Conservation (phyloP, 2,329 filamentous ascomycete genomes). For the Xylaria polymorpha region DNA sequence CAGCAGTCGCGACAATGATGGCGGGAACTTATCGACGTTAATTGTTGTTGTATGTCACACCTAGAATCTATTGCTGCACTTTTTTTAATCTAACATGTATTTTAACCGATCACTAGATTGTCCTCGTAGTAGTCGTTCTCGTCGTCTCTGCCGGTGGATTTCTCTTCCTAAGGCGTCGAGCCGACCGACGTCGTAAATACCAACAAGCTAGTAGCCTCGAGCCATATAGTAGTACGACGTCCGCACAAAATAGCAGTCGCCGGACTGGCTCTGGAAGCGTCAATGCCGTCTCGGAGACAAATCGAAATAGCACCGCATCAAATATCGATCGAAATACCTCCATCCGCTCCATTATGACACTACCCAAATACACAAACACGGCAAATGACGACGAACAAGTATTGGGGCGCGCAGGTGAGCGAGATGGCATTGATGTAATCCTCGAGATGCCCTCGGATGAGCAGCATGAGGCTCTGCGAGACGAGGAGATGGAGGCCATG, state of each 20-base stretch:
- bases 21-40: slow-evolving; percentile 14
- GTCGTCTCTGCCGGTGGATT: slow-evolving; percentile 35
- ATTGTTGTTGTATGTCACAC: slow-evolving; percentile 35
- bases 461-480: slow-evolving; percentile 80
- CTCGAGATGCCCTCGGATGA: slow-evolving; percentile 85
- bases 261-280: slow-evolving; percentile 25
- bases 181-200: slow-evolving; percentile 23
- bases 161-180: slow-evolving; percentile 36
- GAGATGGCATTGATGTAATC: slow-evolving; percentile 90
- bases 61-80: neutral
- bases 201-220: slow-evolving; percentile 29
- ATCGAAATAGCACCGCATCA: slow-evolving; percentile 47
- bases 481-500: slow-evolving; percentile 91
- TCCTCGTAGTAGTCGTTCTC: slow-evolving; percentile 40
- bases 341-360: slow-evolving; percentile 91
- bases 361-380: slow-evolving; percentile 83
- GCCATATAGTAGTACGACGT: slow-evolving; percentile 30
- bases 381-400: slow-evolving; percentile 82
- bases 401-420: slow-evolving; percentile 88
- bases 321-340: slow-evolving; percentile 83
- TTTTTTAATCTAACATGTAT: slow-evolving; percentile 19
- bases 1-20: neutral
- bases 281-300: slow-evolving; percentile 46
- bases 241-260: slow-evolving; percentile 33
- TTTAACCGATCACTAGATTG: slow-evolving; percentile 35